phyloP scores from a whole-genome alignment of 1,139 yeast species.

The Martiniozyma asiatica region DNA sequence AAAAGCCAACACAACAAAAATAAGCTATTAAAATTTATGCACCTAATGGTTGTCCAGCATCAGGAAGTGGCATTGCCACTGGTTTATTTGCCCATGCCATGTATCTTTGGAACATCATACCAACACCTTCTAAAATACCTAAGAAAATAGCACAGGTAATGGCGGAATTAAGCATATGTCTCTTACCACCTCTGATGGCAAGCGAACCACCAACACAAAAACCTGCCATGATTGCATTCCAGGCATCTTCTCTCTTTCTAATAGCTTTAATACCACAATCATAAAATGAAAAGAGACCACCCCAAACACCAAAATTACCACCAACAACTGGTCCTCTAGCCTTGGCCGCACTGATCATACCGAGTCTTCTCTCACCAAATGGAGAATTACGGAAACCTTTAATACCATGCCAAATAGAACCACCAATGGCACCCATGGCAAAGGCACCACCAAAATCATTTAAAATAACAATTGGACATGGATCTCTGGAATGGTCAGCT shows the following conservation, averaged over 20 bases:
- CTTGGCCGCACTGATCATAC: constrained; percentile 82
- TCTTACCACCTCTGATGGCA: constrained; percentile 98
- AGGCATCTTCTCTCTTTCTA: constrained; percentile 95
- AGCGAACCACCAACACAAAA: constrained; percentile 97
- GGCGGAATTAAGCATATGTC: constrained; percentile 91
- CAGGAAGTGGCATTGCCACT: constrained; percentile 65
- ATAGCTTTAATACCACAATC: constrained; percentile 94
- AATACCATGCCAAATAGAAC: constrained; percentile 97
- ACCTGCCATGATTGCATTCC: constrained; percentile 97
- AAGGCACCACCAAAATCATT: constrained; percentile 99
- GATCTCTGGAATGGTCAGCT: constrained; percentile 98
- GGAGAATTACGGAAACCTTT: constrained; percentile 98
- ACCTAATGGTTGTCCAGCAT: constrained; percentile 29
- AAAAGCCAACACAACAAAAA: no score
- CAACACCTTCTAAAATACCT: constrained; percentile 97
- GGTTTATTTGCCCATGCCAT: constrained; percentile 81
- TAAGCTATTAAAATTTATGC: constrained; percentile 27
- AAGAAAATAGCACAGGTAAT: constrained; percentile 94
- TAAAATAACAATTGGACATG: constrained; percentile 92
- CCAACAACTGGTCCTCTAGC: constrained; percentile 98
- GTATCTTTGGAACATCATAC: constrained; percentile 86
- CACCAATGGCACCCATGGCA: constrained; percentile 98
- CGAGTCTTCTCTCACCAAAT: constrained; percentile 84
- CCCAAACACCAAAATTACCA: constrained; percentile 99
- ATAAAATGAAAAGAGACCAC: constrained; percentile 90